Conservation (phyloP, 805 yeast genomes). For the Naumovozyma baii region DNA sequence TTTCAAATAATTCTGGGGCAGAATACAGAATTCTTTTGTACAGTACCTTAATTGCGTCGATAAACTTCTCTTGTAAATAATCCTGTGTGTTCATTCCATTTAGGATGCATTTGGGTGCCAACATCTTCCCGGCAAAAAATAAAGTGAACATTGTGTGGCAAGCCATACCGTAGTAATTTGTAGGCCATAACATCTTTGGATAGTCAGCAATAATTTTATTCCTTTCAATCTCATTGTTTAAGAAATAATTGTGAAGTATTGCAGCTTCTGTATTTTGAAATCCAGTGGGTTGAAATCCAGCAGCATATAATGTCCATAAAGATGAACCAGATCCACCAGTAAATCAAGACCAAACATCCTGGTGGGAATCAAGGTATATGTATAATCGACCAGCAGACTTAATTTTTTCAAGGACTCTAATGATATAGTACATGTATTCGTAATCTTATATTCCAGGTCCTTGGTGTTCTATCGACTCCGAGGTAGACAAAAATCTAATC, state of each 20-base stretch:
- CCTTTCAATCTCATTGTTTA: slow-evolving; percentile 33
- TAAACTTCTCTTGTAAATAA: slow-evolving; percentile 56
- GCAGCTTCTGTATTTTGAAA: slow-evolving; percentile 74
- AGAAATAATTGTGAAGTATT: slow-evolving; percentile 51
- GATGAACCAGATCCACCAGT: slow-evolving; percentile 94
- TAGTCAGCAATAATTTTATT: slow-evolving; percentile 26
- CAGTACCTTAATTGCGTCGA: slow-evolving; percentile 43
- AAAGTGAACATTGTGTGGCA: slow-evolving; percentile 74
- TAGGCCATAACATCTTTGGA: slow-evolving; percentile 89
- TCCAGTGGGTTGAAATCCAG: slow-evolving; percentile 73
- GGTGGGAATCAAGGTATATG: slow-evolving; percentile 82
- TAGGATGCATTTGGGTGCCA: slow-evolving; percentile 66
- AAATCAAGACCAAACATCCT: slow-evolving; percentile 87
- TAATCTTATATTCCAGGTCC: slow-evolving; percentile 82
- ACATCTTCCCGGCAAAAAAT: slow-evolving; percentile 68
- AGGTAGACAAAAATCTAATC: slow-evolving; percentile 65
- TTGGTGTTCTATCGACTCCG: slow-evolving; percentile 88
- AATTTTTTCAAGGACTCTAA: slow-evolving; percentile 49
- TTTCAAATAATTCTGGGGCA: slow-evolving; percentile 39
- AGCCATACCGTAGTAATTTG: slow-evolving; percentile 72
- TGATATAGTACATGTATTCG: slow-evolving; percentile 61
- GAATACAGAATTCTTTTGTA: slow-evolving; percentile 32
- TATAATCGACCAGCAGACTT: slow-evolving; percentile 61
- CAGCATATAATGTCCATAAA: slow-evolving; percentile 82
- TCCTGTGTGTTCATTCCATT: slow-evolving; percentile 72